Base-by-base conservation (phyloP, 805 yeast species). In the Starmera quercuum region DNA sequence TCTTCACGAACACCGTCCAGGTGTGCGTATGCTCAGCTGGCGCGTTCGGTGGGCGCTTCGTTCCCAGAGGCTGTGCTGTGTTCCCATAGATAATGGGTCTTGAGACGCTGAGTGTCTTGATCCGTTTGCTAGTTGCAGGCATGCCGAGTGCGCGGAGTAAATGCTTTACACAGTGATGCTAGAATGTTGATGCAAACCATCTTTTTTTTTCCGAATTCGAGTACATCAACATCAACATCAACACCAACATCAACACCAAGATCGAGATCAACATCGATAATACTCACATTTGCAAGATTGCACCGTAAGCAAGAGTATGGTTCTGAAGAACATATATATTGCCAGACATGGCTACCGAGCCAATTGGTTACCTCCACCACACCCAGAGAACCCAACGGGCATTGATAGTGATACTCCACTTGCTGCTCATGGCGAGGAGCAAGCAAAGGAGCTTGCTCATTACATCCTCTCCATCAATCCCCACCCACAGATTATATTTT, bases 1-100 rank as follows among this genome's bases (percentile, higher is more conserved):
- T 87, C 47, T 75, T 65, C 2, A 92, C 79, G 51, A 87, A 92
- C 7, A 92, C 84, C 4, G 96, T 88, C 98, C 98, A 92, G 33
- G 75, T 69, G 58, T 92, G 98, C 2, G 97, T 86, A 51, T 92
- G 98, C 47, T 90, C 97, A 1, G 69, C 68, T 2, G 96, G 95
- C 0, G 87, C 79, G 27, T 67, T 68, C 6, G 65, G 59, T 6
- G 82, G 73, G 41, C 73, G 67, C 34, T 63, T 71, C 26, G 59
- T 69, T 21, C 73, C 72, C 27, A 85, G 59, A 23, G 84, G 86
- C 17, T 69, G 68, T 0, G 95, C 94, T 3, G 74, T 67, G 56
- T 86, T 86, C 6, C 96, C 96, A 50, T 82, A 83, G 20, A 81
- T 56, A 16, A 86, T 74, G 2, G 96, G 95, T 32, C 87, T 73